Percentiles rank a stretch among this genome's conserved stretches.
Conservation (phyloP, 2,329 filamentous ascomycete species). For the Fusarium nanum region DNA sequence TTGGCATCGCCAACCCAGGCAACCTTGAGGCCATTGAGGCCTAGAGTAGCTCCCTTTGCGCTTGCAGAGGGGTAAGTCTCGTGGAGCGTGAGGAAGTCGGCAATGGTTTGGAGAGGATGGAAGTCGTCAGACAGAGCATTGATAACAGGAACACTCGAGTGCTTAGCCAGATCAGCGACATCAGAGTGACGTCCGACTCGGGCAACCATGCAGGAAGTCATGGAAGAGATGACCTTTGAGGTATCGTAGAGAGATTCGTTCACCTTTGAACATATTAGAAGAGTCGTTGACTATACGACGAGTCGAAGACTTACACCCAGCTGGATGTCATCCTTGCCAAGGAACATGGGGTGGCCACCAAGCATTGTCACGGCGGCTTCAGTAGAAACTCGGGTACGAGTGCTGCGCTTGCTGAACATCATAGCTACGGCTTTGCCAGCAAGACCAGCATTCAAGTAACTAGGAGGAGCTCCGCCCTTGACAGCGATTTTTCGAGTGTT, state of each 20-base stretch:
- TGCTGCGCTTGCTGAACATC: constrained; percentile 97
- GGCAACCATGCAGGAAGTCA: constrained; percentile 86
- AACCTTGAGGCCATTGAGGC: constrained; percentile 85
- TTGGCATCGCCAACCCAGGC: constrained; percentile 98
- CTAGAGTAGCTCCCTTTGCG: constrained; percentile 61
- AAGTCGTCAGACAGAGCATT: constrained; percentile 90
- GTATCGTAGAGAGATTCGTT: constrained; percentile 98
- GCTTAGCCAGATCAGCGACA: constrained; percentile 74
- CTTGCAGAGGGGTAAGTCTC: constrained; percentile 73
- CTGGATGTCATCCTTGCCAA: constrained; percentile 96
- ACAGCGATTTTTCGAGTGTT: constrained; percentile 78
- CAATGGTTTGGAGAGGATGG: constrained; percentile 93
- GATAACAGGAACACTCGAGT: constrained; percentile 83
- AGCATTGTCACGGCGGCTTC: constrained; percentile 90
- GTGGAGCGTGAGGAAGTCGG: constrained; percentile 91
- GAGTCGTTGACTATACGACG: background rate
- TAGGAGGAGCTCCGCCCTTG: constrained; percentile 71
- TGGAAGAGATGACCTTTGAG: constrained; percentile 90
- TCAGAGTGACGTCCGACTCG: constrained; percentile 83
- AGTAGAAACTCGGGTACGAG: constrained; percentile 91
- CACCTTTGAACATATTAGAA: constrained; percentile 61
- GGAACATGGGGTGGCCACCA: constrained; percentile 95
- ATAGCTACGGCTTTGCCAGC: constrained; percentile 87
- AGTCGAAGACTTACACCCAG: constrained; percentile 72
- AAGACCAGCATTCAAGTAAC: constrained; percentile 70